Evolutionary conservation across 2,329 filamentous ascomycete genomes (phyloP), one percentile per base, ranked within the genome.

Genomic region (Tolypocladium guangdongense): DNA sequence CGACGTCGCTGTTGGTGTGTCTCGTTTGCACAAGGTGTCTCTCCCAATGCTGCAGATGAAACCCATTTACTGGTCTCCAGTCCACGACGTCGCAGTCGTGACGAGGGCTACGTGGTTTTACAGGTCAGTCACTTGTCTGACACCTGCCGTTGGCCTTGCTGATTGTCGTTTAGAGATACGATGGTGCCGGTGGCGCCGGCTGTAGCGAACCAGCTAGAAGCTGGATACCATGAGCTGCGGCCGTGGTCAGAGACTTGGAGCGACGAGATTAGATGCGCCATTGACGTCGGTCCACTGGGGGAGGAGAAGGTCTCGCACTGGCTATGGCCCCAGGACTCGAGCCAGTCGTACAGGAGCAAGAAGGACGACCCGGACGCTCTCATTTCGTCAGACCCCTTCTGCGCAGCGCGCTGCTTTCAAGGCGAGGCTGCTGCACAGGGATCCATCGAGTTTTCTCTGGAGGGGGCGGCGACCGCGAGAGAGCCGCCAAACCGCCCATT

Each of bases 31-130:
- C 66, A 81, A 91, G 63, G 92, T 97, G 1, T 84, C 88, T 54
- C 76, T 97, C 60, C 90, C 92, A 24, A 80, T 80, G 52, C 72
- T 95, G 36, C 78, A 88, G 63, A 95, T 99, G 90, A 89, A 91
- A 67, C 93, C 93, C 0, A 96, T 97, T 55, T 99, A 99, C 66
- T 99, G 93, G 93, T 91, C 87, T 20, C 92, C 93, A 8, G 80
- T 97, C 35, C 90, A 95, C 62, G 93, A 97, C 63, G 81, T 95
- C 35, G 86, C 89, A 7, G 77, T 84, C 37, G 90, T 97, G 2
- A 78, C 87, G 54, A 80, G 93, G 59, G 90, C 88, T 1, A 97
- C 92, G 0, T 99, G 93, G 93, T 99, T 99, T 67, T 97, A 97
- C 69, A 87, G 87, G 72, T 78, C 64, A 54, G 67, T 57, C 2